Conservation (phyloP, 2,329 filamentous ascomycete genomes). For the Diaporthe capsici region DNA sequence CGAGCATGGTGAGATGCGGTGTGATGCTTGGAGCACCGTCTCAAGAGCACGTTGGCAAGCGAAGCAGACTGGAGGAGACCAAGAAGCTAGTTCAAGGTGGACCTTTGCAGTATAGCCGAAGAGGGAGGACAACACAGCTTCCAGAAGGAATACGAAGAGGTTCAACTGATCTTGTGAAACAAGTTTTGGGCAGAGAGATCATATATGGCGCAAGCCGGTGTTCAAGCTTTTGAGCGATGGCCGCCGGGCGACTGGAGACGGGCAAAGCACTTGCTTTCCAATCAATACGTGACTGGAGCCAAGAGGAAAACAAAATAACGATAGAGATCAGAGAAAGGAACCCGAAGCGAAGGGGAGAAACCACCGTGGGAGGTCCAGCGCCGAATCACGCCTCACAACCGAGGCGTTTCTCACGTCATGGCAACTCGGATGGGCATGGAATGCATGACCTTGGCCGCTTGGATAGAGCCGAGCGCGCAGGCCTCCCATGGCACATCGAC, state of each 20-base stretch:
- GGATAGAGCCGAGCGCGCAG: slow-evolving; percentile 27
- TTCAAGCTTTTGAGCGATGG: slow-evolving; percentile 16
- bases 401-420: slow-evolving; percentile 12
- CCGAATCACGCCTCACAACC: slow-evolving; percentile 8
- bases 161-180: background rate
- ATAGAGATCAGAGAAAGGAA: background rate
- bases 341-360: slow-evolving; percentile 12
- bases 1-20: slow-evolving; percentile 44
- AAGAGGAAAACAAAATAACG: background rate
- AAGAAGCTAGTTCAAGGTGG: background rate
- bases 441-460: slow-evolving; percentile 30
- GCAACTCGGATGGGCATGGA: slow-evolving; percentile 20
- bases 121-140: background rate
- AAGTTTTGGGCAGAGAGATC: background rate
- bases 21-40: slow-evolving; percentile 8
- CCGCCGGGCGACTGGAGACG: slow-evolving; percentile 8
- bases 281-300: slow-evolving; percentile 11
- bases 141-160: background rate
- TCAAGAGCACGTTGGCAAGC: slow-evolving; percentile 15
- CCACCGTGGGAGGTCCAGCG: background rate
- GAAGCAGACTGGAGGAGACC: background rate
- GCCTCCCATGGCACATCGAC: slow-evolving; percentile 24
- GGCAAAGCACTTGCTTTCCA: slow-evolving; percentile 24
- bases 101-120: background rate
- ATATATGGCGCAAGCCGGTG: background rate